Conservation (phyloP, 2,329 filamentous ascomycete species). For the Fusarium clavum region DNA sequence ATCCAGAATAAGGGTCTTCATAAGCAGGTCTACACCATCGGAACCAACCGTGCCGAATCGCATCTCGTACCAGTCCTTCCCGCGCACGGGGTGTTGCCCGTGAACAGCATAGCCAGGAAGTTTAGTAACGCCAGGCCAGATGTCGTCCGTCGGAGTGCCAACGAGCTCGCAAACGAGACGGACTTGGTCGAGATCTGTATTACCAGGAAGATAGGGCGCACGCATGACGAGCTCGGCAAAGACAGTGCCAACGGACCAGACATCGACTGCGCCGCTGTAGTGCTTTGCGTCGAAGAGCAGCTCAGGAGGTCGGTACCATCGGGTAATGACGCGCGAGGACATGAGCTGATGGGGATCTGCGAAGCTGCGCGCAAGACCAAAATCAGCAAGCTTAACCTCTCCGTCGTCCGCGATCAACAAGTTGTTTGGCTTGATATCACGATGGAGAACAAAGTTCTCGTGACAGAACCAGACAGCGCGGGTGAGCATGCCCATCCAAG, state of each 20-base stretch:
- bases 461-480: conserved; percentile 97
- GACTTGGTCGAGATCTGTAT: conserved; percentile 88
- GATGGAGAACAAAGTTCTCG: conserved; percentile 91
- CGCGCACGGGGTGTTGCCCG: conserved; percentile 70
- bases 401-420: conserved; percentile 92
- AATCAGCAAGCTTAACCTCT: conserved; percentile 96
- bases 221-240: conserved; percentile 91
- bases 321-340: conserved; percentile 95
- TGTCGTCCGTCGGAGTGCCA: conserved; percentile 91
- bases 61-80: conserved; percentile 77
- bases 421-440: conserved; percentile 99
- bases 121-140: conserved; percentile 91
- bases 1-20: conserved; percentile 86
- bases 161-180: conserved; percentile 85
- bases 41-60: conserved; percentile 84
- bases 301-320: conserved; percentile 96
- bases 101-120: conserved; percentile 84
- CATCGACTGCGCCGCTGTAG: conserved; percentile 90
- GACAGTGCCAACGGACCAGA: conserved; percentile 94
- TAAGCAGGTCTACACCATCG: conserved; percentile 87
- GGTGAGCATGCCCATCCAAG: conserved; percentile 98
- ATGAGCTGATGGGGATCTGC: conserved; percentile 89
- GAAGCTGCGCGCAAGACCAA: conserved; percentile 90
- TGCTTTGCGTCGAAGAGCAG: conserved; percentile 89
- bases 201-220: conserved; percentile 83